Conservation (phyloP, 1,139 yeast genomes). For the Nakaseomyces delphensis region DNA sequence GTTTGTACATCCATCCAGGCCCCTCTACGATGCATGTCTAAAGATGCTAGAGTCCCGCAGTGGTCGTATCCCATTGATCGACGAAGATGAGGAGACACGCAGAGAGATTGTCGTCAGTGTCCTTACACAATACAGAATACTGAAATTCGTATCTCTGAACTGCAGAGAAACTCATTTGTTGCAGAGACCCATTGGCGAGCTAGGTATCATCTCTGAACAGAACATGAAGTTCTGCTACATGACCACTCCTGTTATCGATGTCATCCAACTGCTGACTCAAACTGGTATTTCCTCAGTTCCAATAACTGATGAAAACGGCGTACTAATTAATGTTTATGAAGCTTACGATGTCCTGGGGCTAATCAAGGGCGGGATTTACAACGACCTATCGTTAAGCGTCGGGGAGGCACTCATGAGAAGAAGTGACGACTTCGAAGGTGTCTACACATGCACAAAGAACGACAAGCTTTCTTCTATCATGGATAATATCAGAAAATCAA, state of each 20-base stretch:
- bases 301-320: slow-evolving; percentile 69
- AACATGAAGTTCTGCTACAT: slow-evolving; percentile 73
- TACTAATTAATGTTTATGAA: slow-evolving; percentile 83
- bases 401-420: slow-evolving; percentile 95
- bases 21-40: slow-evolving; percentile 88
- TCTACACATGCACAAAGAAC: slow-evolving; percentile 83
- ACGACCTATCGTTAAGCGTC: slow-evolving; percentile 81
- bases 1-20: slow-evolving; percentile 84
- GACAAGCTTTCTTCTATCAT: slow-evolving; percentile 85
- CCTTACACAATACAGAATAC: slow-evolving; percentile 89
- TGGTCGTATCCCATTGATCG: slow-evolving; percentile 88
- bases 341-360: slow-evolving; percentile 90
- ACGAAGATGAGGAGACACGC: slow-evolving; percentile 85
- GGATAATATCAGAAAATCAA: slow-evolving; percentile 86
- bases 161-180: slow-evolving; percentile 90
- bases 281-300: slow-evolving; percentile 88
- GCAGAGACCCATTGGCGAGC: slow-evolving; percentile 61
- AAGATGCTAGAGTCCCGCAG: slow-evolving; percentile 87
- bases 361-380: slow-evolving; percentile 90
- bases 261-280: slow-evolving; percentile 70
- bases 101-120: slow-evolving; percentile 93
- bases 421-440: slow-evolving; percentile 96
- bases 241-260: slow-evolving; percentile 92
- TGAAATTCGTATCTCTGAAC: slow-evolving; percentile 90
- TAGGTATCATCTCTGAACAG: slow-evolving; percentile 53